These are phyloP conservation scores for Globisporangium polare DNA, from an alignment of 352 stramenopile species.

Conservation along the genomic window DNA sequence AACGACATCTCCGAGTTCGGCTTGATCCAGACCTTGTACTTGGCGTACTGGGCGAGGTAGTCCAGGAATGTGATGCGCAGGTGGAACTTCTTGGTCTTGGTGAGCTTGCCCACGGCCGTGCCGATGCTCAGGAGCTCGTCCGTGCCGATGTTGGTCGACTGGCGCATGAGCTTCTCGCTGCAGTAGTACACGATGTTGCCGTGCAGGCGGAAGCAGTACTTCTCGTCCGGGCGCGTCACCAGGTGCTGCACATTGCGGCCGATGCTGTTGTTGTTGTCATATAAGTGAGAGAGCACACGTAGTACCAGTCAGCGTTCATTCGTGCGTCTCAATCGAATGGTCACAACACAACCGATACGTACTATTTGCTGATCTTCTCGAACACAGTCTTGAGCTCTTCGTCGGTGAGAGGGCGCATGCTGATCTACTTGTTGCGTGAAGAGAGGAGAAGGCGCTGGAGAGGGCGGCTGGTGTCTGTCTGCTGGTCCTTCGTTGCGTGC, in stretches of 20 bases:
- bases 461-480: conserved; percentile 5
- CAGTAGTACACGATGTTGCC: conserved; percentile 98
- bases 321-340: background rate
- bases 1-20: conserved; percentile 99
- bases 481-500: conserved; percentile 1
- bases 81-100: conserved; percentile 98
- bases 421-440: background rate
- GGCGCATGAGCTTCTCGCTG: conserved; percentile 96
- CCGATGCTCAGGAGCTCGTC: conserved; percentile 96
- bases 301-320: background rate
- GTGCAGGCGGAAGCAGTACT: conserved; percentile 97
- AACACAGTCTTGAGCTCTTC: conserved; percentile 98
- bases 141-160: conserved; percentile 92
- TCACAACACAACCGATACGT: conserved; percentile 21
- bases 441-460: conserved; percentile 1
- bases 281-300: background rate
- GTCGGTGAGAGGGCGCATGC: conserved; percentile 97
- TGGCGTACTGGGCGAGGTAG: conserved; percentile 97
- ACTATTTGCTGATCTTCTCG: conserved; percentile 98
- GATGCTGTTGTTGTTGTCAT: conserved; percentile 61
- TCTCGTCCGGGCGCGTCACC: conserved; percentile 95
- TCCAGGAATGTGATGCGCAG: conserved; percentile 98
- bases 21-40: conserved; percentile 99
- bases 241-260: conserved; percentile 96
- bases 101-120: conserved; percentile 99